phyloP scores from a whole-genome alignment of 768 basidiomycete genomes.

The Phlebiopsis gigantea region DNA sequence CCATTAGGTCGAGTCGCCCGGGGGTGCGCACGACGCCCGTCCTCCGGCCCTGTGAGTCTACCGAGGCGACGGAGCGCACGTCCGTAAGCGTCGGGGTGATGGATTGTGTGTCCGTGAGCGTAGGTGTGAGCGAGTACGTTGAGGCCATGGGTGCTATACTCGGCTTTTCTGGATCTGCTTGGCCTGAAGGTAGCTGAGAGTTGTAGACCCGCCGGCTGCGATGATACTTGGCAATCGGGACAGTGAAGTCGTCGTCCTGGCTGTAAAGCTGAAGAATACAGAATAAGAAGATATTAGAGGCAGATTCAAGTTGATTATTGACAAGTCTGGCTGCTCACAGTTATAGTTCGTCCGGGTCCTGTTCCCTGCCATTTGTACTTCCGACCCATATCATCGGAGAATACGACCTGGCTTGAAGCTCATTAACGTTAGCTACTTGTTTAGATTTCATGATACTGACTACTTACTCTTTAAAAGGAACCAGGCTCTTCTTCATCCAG shows the following conservation, averaged over 20 bases:
- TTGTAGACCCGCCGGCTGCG: conserved; percentile 21
- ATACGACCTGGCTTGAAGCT: conserved; percentile 30
- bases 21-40: neutral
- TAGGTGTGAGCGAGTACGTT: conserved; percentile 7
- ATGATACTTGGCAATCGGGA: conserved; percentile 33
- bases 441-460: neutral
- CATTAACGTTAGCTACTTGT: neutral
- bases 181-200: neutral
- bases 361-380: conserved; percentile 40
- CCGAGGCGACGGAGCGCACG: neutral
- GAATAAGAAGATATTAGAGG: neutral
- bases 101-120: conserved; percentile 5
- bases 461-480: conserved; percentile 37
- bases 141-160: neutral
- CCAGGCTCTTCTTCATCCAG: conserved; percentile 36
- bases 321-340: conserved; percentile 24
- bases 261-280: conserved; percentile 27
- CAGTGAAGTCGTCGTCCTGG: conserved; percentile 26
- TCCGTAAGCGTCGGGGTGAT: conserved; percentile 10
- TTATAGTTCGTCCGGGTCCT: conserved; percentile 29
- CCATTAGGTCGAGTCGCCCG: conserved; percentile 29
- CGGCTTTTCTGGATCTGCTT: neutral
- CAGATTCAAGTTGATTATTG: neutral
- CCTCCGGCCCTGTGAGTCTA: neutral
- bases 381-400: conserved; percentile 29